These are phyloP conservation scores for Podospora conica DNA, from an alignment of 495 filamentous ascomycete species.

Conservation along the genomic window DNA sequence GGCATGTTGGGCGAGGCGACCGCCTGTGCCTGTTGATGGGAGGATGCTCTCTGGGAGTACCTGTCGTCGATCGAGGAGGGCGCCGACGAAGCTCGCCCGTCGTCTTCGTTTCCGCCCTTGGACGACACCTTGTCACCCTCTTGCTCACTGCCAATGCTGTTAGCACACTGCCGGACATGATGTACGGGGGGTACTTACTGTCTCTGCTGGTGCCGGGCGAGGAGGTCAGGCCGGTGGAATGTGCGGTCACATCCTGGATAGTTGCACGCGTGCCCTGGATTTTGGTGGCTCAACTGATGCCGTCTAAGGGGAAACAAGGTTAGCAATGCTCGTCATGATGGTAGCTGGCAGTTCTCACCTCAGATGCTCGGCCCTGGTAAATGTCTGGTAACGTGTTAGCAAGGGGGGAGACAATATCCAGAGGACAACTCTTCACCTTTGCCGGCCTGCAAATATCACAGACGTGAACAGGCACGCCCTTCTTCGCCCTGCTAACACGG, in stretches of 20 bases:
- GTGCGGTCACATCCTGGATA: slow-evolving; percentile 54
- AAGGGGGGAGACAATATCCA: neutral
- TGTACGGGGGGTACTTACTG: slow-evolving; percentile 53
- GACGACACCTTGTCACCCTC: slow-evolving; percentile 30
- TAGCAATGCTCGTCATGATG: neutral
- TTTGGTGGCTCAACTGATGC: slow-evolving; percentile 80
- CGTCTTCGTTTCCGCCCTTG: slow-evolving; percentile 18
- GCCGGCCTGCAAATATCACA: slow-evolving; percentile 58
- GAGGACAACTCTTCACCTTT: slow-evolving; percentile 47
- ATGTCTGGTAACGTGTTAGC: slow-evolving; percentile 46
- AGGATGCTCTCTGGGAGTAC: slow-evolving; percentile 1
- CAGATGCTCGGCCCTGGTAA: slow-evolving; percentile 81
- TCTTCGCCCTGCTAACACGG: slow-evolving; percentile 76
- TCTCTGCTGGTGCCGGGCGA: slow-evolving; percentile 73
- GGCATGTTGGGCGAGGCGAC: slow-evolving; percentile 9
- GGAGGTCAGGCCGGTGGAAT: slow-evolving; percentile 70
- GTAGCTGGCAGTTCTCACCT: slow-evolving; percentile 44
- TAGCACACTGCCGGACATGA: neutral
- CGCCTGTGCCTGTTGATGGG: neutral
- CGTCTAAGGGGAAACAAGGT: slow-evolving; percentile 47
- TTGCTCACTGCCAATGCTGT: slow-evolving; percentile 28
- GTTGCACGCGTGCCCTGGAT: slow-evolving; percentile 61
- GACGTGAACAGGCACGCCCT: slow-evolving; percentile 71
- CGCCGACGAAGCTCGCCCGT: slow-evolving; percentile 16
- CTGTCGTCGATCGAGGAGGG: slow-evolving; percentile 4